Evolutionary conservation across 1,284 basidiomycete species (phyloP), one percentile per base, ranked within the genome.

Genomic region (Marasmius oreades): DNA sequence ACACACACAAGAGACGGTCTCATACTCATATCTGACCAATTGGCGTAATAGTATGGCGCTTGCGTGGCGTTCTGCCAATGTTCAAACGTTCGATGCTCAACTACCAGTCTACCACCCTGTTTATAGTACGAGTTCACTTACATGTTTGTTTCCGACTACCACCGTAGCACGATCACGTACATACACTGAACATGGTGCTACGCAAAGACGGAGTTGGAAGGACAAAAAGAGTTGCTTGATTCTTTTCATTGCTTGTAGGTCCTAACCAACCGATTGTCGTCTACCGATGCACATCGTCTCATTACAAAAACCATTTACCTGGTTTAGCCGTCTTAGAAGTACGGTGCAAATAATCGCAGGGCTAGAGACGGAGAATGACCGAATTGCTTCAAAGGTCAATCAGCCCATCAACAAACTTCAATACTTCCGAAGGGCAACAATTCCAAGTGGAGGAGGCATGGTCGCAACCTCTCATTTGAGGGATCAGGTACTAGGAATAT

Each of bases 391-490:
- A 5, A 76, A 76, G 59, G 77, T 79, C 59, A 74, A 76, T 42
- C 85, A 86, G 58, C 82, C 86, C 28, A 83, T 85, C 23, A 80
- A 84, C 59, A 85, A 84, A 10, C 78, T 90, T 31, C 73, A 77
- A 57, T 90, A 91, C n/a, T n/a, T n/a, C n/a, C 67, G 88, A 90
- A 66, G 77, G 81, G 5, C 82, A 81, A 51, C 86, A 89, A 64
- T 84, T 90, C 66, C 75, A 74, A 55, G 74, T 85, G 11, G 74
- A 76, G 37, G 81, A 85, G 43, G 75, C 90, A 26, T 89, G 86
- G 85, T 79, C 53, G 78, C 79, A 53, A 86, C 85, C 2, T 77
- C 73, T 42, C 78, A 80, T 28, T 79, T 81, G n/a, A 77, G 88
- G 22, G 74, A 75, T 53, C 82, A 87, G 60, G 82, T 88, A 8